These are phyloP conservation scores for Phallus indusiatus DNA, from an alignment of 768 basidiomycete genomes.

Conservation along the genomic window DNA sequence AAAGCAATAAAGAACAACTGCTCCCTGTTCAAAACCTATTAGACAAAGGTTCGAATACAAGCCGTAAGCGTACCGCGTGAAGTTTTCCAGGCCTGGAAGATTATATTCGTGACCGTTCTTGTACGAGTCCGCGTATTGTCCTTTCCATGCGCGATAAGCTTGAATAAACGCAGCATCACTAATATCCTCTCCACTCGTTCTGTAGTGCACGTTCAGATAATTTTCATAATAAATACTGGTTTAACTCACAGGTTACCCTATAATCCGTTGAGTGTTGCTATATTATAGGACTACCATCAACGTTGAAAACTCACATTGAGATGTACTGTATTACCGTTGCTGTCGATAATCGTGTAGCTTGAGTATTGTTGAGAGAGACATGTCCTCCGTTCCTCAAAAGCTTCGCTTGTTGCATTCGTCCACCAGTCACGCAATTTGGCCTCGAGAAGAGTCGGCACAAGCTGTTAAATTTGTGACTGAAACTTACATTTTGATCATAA, in stretches of 20 bases:
- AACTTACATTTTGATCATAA: conserved; percentile 61
- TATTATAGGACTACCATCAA: not conserved
- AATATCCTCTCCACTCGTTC: conserved; percentile 88
- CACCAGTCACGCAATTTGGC: conserved; percentile 91
- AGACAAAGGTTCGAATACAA: not conserved
- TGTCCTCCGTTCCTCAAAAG: conserved; percentile 72
- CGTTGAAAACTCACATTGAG: conserved; percentile 54
- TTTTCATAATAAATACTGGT: not conserved
- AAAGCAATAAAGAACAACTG: conserved; percentile 94
- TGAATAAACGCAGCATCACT: conserved; percentile 81
- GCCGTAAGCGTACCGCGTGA: conserved; percentile 40
- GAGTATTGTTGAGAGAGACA: conserved; percentile 92
- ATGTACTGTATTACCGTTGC: conserved; percentile 72
- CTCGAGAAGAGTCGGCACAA: not conserved
- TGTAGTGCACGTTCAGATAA: conserved; percentile 20
- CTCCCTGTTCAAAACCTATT: conserved; percentile 40
- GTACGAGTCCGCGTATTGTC: conserved; percentile 52
- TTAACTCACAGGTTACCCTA: conserved; percentile 68
- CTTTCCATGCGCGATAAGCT: conserved; percentile 87
- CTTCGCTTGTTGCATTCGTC: conserved; percentile 77
- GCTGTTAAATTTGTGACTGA: not conserved
- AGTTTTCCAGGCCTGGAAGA: conserved; percentile 69
- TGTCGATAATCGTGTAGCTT: conserved; percentile 80
- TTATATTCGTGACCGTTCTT: conserved; percentile 55
- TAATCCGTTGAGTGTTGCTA: not conserved